A percentile compares a stretch with the other conserved stretches of the same genome.
phyloP scores from a whole-genome alignment of 495 filamentous ascomycete genomes.

The Lasiosphaeria hispida region DNA sequence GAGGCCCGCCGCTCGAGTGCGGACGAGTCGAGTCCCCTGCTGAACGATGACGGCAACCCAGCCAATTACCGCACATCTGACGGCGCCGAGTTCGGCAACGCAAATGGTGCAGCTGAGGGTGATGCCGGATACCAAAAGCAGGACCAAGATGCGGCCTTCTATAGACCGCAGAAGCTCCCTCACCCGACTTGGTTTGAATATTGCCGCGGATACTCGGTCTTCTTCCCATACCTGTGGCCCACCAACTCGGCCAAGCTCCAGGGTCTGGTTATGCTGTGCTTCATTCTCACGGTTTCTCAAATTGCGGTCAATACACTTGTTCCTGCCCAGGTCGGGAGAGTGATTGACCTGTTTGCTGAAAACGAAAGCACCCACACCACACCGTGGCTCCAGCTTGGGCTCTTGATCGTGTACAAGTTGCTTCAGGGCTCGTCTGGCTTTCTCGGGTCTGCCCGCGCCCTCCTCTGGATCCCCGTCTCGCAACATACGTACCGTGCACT shows the following conservation, averaged over 20 bases:
- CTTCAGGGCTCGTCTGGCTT: constrained; percentile 86
- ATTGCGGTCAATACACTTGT: constrained; percentile 78
- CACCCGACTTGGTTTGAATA: constrained; percentile 65
- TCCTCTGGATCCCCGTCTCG: constrained; percentile 91
- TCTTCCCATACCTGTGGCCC: constrained; percentile 95
- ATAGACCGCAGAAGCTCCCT: constrained; percentile 48
- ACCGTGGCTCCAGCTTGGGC: constrained; percentile 54
- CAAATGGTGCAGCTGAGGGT: constrained; percentile 27
- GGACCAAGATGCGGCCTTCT: constrained; percentile 50
- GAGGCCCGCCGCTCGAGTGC: constrained; percentile 44
- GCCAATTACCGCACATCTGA: constrained; percentile 33
- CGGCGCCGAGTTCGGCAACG: constrained; percentile 25
- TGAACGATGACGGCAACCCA: constrained; percentile 33
- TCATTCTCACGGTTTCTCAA: constrained; percentile 71
- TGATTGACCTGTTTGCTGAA: constrained; percentile 60
- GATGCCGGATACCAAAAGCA: constrained; percentile 34
- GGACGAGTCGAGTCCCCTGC: constrained; percentile 50
- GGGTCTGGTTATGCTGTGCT: constrained; percentile 73
- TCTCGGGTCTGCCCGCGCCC: constrained; percentile 74
- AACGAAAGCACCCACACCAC: constrained; percentile 5
- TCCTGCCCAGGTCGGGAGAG: constrained; percentile 68
- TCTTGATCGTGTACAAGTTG: constrained; percentile 79
- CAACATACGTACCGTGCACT: constrained; percentile 96
- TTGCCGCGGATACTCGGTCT: constrained; percentile 77
- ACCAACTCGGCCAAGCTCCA: constrained; percentile 70